Conservation (phyloP, 2,329 filamentous ascomycete genomes). For the Gaeumannomyces sp. region DNA sequence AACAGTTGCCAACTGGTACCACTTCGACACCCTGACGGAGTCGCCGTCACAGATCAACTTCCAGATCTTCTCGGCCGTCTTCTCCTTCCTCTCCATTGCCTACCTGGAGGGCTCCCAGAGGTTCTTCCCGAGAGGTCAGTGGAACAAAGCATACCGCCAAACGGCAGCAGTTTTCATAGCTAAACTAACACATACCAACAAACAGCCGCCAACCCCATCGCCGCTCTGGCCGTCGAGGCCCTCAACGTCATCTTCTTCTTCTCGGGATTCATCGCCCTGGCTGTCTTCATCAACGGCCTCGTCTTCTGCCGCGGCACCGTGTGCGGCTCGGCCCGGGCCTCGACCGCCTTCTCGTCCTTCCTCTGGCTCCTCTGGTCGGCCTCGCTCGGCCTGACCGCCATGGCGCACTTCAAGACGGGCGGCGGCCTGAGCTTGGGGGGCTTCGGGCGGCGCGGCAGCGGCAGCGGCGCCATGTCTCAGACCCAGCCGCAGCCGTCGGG, state of each 20-base stretch:
- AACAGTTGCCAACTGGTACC: conserved; percentile 55
- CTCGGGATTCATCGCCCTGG: conserved; percentile 51
- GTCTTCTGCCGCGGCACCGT: conserved; percentile 52
- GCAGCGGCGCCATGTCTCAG: conserved; percentile 6
- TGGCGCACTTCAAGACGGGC: conserved; percentile 42
- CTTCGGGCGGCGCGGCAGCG: conserved; percentile 7
- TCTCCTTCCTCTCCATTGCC: conserved; percentile 47
- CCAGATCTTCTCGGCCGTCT: conserved; percentile 47
- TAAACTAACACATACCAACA: too few species aligned
- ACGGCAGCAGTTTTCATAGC: conserved; percentile 3
- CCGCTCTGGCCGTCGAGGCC: conserved; percentile 41
- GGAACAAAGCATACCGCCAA: neutral
- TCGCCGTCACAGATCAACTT: conserved; percentile 54
- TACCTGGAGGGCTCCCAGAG: conserved; percentile 47
- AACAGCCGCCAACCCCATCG: conserved; percentile 41
- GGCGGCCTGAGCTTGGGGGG: conserved; percentile 13
- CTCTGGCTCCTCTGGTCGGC: conserved; percentile 48
- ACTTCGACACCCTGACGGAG: conserved; percentile 44
- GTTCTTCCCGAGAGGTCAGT: conserved; percentile 35
- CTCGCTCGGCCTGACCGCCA: conserved; percentile 38
- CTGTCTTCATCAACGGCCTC: conserved; percentile 49
- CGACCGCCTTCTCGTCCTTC: conserved; percentile 47
- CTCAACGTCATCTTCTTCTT: conserved; percentile 53
- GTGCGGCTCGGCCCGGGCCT: conserved; percentile 48
- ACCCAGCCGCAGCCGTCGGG: conserved; percentile 3